Evolutionary conservation across 768 basidiomycete species (phyloP), one percentile per base, ranked within the genome.

Genomic region (Cantharellus cinnabarinus): DNA sequence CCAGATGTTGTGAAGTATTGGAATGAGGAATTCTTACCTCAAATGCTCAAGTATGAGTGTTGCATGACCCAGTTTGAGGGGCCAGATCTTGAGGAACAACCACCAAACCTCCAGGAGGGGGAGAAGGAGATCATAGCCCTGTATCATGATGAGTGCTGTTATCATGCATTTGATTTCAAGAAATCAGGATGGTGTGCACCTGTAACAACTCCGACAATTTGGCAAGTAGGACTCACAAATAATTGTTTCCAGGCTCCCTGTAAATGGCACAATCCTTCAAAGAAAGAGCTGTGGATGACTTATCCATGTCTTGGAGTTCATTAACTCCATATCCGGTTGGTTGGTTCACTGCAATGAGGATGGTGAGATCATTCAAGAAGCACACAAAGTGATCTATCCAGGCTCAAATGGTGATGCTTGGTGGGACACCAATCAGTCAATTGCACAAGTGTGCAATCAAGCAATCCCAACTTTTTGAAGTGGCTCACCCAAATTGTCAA

Each of bases 231-330:
- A 48, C 10, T 48, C 44, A 48, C 29, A 10, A 48, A 29, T 29
- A 48, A 10, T 10, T 48, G 29, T 29, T 29, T 10, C 10, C 29
- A 48, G 44, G 44, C 58, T 40, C 50, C 62, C 38, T 14, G 57
- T 29, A 40, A 61, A 59, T 53, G 56, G 58, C 2, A 60, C 61
- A 35, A 55, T 58, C 3, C 62, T 68, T 55, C 41, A 48, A 5
- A 67, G 67, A 55, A 69, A 75, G 60, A 67, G 70, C 20, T 1
- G 1, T 29, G 20, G 20, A 29, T 1, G 20, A 1, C 20, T 29
- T 29, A 29, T 29, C 20, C 3, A 74, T 64, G 66, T 72, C 3
- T 76, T 72, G 0, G 71, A 71, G 39, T 75, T 75, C 54, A 70
- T 75, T 39, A 67, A 68, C 42, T 65, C 69, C 20, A 65, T 66